Percentiles rank a stretch among this genome's conserved stretches.
phyloP scores from a whole-genome alignment of 2,329 filamentous ascomycete genomes.

The Ophiostoma tasmaniense region DNA sequence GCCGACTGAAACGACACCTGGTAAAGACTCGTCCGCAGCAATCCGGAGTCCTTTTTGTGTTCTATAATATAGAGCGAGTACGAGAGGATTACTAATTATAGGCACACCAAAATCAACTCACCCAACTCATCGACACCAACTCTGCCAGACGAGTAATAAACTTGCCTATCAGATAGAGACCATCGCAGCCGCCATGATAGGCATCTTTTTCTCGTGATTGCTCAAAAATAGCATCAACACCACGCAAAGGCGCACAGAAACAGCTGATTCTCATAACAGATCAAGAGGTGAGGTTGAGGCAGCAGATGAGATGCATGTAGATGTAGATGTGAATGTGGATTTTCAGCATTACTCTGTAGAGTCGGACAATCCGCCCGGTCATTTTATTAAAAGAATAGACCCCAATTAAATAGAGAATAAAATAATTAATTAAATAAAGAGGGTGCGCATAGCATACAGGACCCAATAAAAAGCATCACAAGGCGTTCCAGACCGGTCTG shows the following conservation, averaged over 20 bases:
- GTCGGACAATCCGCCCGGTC: background rate
- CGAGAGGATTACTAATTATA: background rate
- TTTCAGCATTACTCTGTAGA: no score
- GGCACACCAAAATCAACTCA: background rate
- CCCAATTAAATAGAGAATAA: no score
- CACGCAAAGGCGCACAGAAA: background rate
- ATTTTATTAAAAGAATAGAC: no score
- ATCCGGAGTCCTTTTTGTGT: background rate
- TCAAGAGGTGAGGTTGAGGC: slow-evolving; percentile 1
- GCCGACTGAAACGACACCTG: no score
- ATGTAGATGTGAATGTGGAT: background rate
- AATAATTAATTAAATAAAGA: background rate
- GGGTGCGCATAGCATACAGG: no score
- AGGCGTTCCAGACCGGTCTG: slow-evolving; percentile 7
- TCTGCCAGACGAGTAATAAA: background rate
- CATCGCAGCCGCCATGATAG: background rate
- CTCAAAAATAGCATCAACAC: background rate
- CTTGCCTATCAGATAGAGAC: background rate
- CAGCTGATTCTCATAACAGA: background rate
- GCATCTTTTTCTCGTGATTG: background rate
- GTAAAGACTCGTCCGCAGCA: background rate
- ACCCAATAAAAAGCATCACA: background rate
- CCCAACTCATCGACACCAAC: background rate
- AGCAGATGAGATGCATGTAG: background rate
- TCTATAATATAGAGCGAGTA: background rate